Evolutionary conservation across 192 early-diverging fungal species (phyloP).

Genomic region (Coemansia sp.): DNA sequence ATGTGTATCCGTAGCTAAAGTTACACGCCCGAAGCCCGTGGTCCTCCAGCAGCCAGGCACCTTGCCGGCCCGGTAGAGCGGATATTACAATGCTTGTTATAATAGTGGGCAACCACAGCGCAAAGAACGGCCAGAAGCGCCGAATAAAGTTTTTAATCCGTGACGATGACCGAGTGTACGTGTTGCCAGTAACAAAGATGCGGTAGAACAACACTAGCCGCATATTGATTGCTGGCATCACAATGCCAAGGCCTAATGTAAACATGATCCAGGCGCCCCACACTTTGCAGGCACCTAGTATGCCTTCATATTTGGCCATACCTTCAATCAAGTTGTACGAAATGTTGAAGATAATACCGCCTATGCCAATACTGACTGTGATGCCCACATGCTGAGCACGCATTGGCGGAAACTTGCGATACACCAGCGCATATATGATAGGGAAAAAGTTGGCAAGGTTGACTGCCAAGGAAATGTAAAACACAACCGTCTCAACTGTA

Average conservation of each 20-base stretch:
- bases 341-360: slow-evolving; percentile 38
- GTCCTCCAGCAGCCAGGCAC: slow-evolving; percentile 43
- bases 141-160: slow-evolving; percentile 23
- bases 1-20: slow-evolving; percentile 37
- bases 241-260: slow-evolving; percentile 26
- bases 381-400: slow-evolving; percentile 44
- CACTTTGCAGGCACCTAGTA: slow-evolving; percentile 29
- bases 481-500: slow-evolving; percentile 27
- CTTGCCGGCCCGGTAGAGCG: slow-evolving; percentile 21
- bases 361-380: slow-evolving; percentile 27
- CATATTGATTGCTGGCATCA: slow-evolving; percentile 32
- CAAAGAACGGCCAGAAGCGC: slow-evolving; percentile 39
- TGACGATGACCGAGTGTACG: slow-evolving; percentile 12
- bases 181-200: slow-evolving; percentile 38
- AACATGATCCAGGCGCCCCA: slow-evolving; percentile 38
- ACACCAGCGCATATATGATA: slow-evolving; percentile 28
- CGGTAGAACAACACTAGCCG: slow-evolving; percentile 38
- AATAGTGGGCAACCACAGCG: slow-evolving; percentile 24
- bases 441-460: slow-evolving; percentile 28
- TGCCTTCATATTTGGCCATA: slow-evolving; percentile 38
- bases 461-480: slow-evolving; percentile 25
- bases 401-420: slow-evolving; percentile 38
- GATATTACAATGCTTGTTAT: slow-evolving; percentile 30
- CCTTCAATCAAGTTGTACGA: slow-evolving; percentile 38
- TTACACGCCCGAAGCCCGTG: slow-evolving; percentile 36